Evolutionary conservation across 1,139 yeast genomes (phyloP), one percentile per base, ranked within the genome.

Genomic region (Candida albicans): DNA sequence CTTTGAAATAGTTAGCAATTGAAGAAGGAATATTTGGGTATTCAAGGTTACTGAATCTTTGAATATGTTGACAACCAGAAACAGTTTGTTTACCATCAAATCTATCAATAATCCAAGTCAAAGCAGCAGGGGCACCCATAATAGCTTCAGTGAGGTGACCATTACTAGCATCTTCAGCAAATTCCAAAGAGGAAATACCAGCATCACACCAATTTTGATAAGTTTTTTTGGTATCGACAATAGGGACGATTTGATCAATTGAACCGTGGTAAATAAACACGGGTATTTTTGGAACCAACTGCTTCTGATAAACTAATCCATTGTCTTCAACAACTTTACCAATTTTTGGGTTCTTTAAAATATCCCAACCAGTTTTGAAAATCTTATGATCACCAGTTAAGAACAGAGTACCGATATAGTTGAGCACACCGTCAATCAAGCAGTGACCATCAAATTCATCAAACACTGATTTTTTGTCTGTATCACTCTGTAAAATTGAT

Each of bases 211-310:
- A 68, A 28, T 46, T 50, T 13, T 63, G 52, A 46, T 58, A 67
- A 4, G 56, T 61, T 41, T 65, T 55, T 34, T 51, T 50, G 2
- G 64, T 53, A 37, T 57, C 56, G 15, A 40, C 43, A 38, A 52
- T 56, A 2, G 71, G 71, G 27, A 64, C 65, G 40, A 68, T 53
- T 10, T 52, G 51, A 47, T 68, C 74, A 2, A 56, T 40, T 27
- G 47, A 35, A 1, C 70, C 69, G 42, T 68, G 73, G 52, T 59
- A 67, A 10, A 67, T 54, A 40, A 67, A 68, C 2, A 69, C 39
- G 1, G 73, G 74, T 10, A 67, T 56, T 34, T 61, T 48, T 2
- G 74, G 73, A 28, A 51, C 50, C 33, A 47, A 51, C 8, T 50
- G 45, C 35, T 51, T 43, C 14, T 38, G 37, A 10, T 55, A 35